Percentiles rank a stretch among this genome's conserved stretches.
Evolutionary conservation across 2,329 filamentous ascomycete species (phyloP).

Genomic region (Torrubiella hemipterigena): DNA sequence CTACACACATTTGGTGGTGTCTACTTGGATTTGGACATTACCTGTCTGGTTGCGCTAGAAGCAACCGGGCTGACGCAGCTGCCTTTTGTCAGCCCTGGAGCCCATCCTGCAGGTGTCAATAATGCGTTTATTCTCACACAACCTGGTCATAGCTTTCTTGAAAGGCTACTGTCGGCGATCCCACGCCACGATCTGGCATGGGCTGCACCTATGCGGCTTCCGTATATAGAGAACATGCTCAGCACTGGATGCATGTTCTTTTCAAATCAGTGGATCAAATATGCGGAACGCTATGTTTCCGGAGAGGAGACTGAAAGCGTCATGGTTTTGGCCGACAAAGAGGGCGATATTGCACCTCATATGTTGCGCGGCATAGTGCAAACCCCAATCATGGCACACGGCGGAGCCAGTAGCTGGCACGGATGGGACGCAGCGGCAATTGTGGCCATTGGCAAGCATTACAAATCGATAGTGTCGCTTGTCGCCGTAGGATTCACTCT

Average conservation of each 20-base stretch:
- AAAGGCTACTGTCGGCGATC: conserved; percentile 8
- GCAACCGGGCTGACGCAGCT: conserved; percentile 10
- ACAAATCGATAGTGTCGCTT: conserved; percentile 5
- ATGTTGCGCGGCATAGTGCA: conserved; percentile 12
- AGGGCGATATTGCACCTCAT: conserved; percentile 11
- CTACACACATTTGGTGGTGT: conserved; percentile 13
- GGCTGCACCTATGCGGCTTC: conserved; percentile 13
- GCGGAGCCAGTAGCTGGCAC: conserved; percentile 14
- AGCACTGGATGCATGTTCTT: conserved; percentile 15
- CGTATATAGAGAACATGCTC: conserved; percentile 15
- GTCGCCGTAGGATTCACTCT: conserved; percentile 2
- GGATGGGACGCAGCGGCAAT: conserved; percentile 13
- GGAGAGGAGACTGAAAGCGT: conserved; percentile 1
- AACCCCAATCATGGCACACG: conserved; percentile 13
- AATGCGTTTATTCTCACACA: conserved; percentile 12
- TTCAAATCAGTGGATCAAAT: conserved; percentile 14
- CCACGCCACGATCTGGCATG: conserved; percentile 12
- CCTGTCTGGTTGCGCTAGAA: conserved; percentile 10
- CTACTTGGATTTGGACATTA: conserved; percentile 14
- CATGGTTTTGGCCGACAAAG: conserved; percentile 4
- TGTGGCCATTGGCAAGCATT: conserved; percentile 11
- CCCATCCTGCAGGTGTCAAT: conserved; percentile 13
- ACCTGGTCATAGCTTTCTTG: conserved; percentile 10
- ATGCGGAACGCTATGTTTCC: conserved; percentile 7
- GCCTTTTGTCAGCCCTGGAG: conserved; percentile 10